Evolutionary conservation across 192 early-diverging fungal species (phyloP), one percentile per base, ranked within the genome.

Genomic region (Chytriomyces hyalinus): DNA sequence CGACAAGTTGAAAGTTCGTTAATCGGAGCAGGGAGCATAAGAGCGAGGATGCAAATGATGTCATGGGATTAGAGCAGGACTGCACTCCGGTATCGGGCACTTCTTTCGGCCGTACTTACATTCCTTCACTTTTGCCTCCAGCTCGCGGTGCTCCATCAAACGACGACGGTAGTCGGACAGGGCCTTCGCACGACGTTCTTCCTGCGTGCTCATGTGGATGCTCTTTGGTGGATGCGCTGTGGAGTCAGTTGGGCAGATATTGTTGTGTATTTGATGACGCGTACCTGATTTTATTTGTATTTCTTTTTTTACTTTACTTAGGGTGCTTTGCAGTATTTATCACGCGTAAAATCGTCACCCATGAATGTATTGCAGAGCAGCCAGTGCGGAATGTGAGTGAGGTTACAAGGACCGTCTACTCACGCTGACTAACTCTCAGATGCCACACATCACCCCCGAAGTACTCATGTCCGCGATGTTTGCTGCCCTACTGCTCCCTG

Each of bases 91-190:
- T 15, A 44, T 36, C 36, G 36, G 36, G 36, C 36, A 36, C 36
- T 36, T 1, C 36, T 36, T 36, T 36, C 36, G 36, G 3, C 36
- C 1, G 9, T 61, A 64, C 66, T 61, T 61, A 94, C 94, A 77
- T 80, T 97, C 95, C 91, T 98, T 97, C 49, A 98, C 88, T 80
- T 95, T 97, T 70, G 95, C 93, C 70, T 98, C 97, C 81, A 95
- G 87, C 81, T 98, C 95, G 69, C 96, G 89, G 84, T 98, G 97
- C 79, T 97, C 95, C 73, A 97, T 82, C 49, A 99, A 85, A 79
- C 91, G 91, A 76, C 90, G 94, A 70, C 93, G 89, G 85, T 99
- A 99, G 80, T 87, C 90, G 75, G 83, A 83, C 60, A 98, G 88
- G 17, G 92, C 95, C 79, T 92, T 93, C 59, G 89, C 81, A 72